phyloP scores from a whole-genome alignment of 257 asterid species.

The Primulina tabacum region DNA sequence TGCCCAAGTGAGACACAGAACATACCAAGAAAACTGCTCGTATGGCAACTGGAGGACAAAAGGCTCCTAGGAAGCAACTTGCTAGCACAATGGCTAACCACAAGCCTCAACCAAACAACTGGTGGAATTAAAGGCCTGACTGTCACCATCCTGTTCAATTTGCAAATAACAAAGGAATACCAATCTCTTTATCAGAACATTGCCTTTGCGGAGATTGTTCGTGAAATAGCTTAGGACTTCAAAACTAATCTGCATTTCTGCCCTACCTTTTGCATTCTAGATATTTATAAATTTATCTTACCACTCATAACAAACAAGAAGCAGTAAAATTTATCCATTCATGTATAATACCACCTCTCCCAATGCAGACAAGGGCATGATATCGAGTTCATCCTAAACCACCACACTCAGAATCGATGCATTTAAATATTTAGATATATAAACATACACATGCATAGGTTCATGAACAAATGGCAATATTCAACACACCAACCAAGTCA shows the following conservation, averaged over 20 bases:
- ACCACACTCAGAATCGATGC: not conserved
- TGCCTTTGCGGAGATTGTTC: not conserved
- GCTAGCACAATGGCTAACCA: no score
- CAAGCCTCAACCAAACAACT: no score
- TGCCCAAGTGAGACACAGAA: no score
- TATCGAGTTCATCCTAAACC: not conserved
- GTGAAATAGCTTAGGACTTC: not conserved
- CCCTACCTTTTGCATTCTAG: not conserved
- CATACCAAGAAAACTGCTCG: no score
- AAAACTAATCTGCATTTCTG: not conserved
- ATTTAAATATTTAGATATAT: not conserved
- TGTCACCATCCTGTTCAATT: no score
- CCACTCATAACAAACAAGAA: not conserved
- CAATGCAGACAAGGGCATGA: slow-evolving; percentile 6
- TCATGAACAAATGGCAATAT: not conserved
- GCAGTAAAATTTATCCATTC: not conserved
- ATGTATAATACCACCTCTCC: not conserved
- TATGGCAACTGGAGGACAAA: no score
- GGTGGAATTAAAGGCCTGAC: no score
- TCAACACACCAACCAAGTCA: not conserved
- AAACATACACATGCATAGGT: slow-evolving; percentile 2
- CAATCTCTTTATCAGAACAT: not conserved
- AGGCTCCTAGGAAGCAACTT: no score
- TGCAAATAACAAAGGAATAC: not conserved
- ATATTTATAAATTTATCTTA: no score